Base-by-base conservation (phyloP, 2,329 filamentous ascomycete species). In the Dothistroma septosporum region DNA sequence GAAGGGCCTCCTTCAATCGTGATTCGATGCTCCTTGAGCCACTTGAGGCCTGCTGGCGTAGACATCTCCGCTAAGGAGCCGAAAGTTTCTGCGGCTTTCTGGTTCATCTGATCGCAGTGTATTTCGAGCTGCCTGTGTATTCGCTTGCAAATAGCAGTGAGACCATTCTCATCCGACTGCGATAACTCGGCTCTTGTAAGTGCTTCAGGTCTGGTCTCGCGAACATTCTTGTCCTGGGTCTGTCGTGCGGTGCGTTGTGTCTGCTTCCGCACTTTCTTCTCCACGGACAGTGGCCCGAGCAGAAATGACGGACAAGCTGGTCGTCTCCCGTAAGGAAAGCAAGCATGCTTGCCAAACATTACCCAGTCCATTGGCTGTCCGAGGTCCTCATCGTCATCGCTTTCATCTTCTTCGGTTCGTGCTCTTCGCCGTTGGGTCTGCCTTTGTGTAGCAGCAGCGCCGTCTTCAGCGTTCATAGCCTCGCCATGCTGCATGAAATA, bases 281-380 rank as follows among this genome's bases (percentile, higher is more conserved):
- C 90, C 0, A 96, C 85, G 0, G 92, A 95, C 1, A 97, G 78
- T 0, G 93, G 93, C 0, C 94, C 93, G 0, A 97, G 85, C 7
- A 99, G 82, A 69, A 97, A 96, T 1, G 90, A 88, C 0, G 90
- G 85, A 2, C 94, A 82, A 0, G 89, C 84, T 0, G 93, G 92
- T 11, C 93, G 86, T 24, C 83, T 79, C 62, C 90, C 89, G 69
- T 85, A 79, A 0, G 88, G 89, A 58, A 93, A 80, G 69, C 89
- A 91, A 0, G 90, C 92, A 61, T 85, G 85, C 12, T 85, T 85
- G 2, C 94, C 94, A 3, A 97, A 81, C 68, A 91, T 85, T 46
- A 87, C 85, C 94, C 94, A 99, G 71, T 95, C 90, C 72, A 93
- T 82, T 68, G 87, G 85, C 65, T 94, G 90, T 10, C 87, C 90